phyloP scores from a whole-genome alignment of 139 green algal species.

The Tetratostichococcus sp. region DNA sequence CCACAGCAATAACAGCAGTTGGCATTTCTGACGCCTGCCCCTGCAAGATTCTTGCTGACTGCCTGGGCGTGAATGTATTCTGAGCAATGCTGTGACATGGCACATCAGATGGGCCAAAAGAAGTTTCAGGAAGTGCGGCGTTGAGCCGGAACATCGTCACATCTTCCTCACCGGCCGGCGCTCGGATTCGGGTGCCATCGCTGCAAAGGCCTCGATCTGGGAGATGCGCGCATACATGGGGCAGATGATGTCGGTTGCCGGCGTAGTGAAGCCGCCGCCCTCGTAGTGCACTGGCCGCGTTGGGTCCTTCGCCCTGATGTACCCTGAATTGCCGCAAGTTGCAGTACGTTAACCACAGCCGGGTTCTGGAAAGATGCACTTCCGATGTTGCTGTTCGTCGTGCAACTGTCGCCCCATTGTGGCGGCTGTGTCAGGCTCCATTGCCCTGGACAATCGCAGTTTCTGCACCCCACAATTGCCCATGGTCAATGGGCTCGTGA shows the following conservation, averaged over 20 bases:
- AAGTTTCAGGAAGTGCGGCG: too few relatives aligned
- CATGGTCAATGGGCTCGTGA: too few relatives aligned
- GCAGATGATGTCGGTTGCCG: constrained; percentile 91
- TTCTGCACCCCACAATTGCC: too few relatives aligned
- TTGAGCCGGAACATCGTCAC: too few relatives aligned
- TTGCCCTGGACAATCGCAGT: too few relatives aligned
- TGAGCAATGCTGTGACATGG: not conserved
- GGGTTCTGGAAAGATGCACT: too few relatives aligned
- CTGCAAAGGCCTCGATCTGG: constrained; percentile 34
- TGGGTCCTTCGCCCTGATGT: constrained; percentile 42
- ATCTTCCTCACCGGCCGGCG: not conserved
- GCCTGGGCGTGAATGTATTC: not conserved
- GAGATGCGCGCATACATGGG: constrained; percentile 89
- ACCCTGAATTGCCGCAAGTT: constrained; percentile 16
- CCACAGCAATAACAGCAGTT: too few relatives aligned
- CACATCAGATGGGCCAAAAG: too few relatives aligned
- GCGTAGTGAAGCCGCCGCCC: constrained; percentile 78
- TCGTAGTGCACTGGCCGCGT: constrained; percentile 70
- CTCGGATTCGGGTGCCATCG: not conserved
- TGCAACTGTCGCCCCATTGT: too few relatives aligned
- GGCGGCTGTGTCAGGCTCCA: too few relatives aligned
- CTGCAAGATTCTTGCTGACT: not conserved
- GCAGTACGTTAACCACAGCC: too few relatives aligned
- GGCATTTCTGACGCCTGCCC: constrained; percentile 29
- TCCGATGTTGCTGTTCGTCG: too few relatives aligned